Evolutionary conservation across 1,284 basidiomycete genomes (phyloP), one percentile per base, ranked within the genome.

Genomic region (Peniophora sp.): DNA sequence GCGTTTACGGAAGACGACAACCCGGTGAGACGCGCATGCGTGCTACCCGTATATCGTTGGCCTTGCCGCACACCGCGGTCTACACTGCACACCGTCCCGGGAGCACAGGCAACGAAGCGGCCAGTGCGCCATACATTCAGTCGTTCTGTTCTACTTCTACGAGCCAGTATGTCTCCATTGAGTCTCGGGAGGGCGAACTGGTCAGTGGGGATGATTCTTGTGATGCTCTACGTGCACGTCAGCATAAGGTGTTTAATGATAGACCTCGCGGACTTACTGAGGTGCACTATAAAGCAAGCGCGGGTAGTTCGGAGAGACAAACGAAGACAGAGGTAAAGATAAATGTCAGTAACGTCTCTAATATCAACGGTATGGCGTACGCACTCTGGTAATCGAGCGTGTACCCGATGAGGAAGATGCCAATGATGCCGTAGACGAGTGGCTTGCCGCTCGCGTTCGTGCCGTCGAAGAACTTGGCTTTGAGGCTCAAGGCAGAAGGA

Each of bases 341-440:
- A 19, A n/a, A 14, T 20, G 48, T 10, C 43, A 36, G 10, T 44
- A 25, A 38, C 50, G 32, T 11, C 52, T n/a, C 35, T 52, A 55
- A 51, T 39, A 38, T 52, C 35, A 23, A 27, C 52, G 22, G 34
- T 36, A 32, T 10, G 24, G 53, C 38, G 48, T 55, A 86, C 90
- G 67, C 69, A 92, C 90, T 91, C 73, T 93, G 85, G 70, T 93
- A 93, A 73, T 93, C 91, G 61, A 94, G 75, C 59, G 89, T 89
- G 72, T 95, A 97, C 49, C 92, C 89, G 59, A 96, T 72, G 54
- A 77, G 78, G 69, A 94, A 90, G 57, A 96, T 70, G 52, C 78
- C 81, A 56, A 83, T 72, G 62, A 97, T 86, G 57, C 83, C 72
- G 50, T 75, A 79, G 51, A 90, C 79, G 50, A 93, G 64, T 50